These are phyloP conservation scores for Aspergillus brunneoviolaceus DNA, from an alignment of 2,329 filamentous ascomycete species.

Conservation along the genomic window DNA sequence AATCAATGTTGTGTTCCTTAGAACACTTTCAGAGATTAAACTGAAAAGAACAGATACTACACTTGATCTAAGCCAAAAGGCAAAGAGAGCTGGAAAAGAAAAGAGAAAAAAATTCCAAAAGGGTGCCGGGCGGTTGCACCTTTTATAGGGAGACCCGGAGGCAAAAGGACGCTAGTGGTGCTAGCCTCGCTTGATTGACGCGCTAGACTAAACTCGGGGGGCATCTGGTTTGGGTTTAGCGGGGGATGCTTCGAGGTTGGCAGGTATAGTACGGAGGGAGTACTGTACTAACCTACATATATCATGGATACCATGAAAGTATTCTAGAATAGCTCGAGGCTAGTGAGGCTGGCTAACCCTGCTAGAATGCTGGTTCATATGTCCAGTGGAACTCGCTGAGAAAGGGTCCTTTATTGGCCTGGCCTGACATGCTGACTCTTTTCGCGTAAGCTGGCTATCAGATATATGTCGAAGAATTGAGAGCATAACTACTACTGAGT, in stretches of 20 bases:
- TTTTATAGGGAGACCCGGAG: conserved; percentile 10
- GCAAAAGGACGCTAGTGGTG: background rate
- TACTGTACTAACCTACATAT: too few species aligned
- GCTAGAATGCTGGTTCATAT: too few species aligned
- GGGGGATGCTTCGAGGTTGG: background rate
- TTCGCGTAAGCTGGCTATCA: too few species aligned
- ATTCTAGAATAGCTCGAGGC: too few species aligned
- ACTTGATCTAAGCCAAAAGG: conserved; percentile 80
- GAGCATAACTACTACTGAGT: too few species aligned
- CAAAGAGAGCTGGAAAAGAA: conserved; percentile 51
- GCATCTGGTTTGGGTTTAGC: background rate
- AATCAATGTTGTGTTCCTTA: conserved; percentile 73
- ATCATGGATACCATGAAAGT: too few species aligned
- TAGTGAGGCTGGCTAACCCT: too few species aligned
- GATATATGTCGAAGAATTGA: too few species aligned
- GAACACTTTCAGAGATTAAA: conserved; percentile 89
- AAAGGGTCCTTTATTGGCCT: too few species aligned
- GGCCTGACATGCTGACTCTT: too few species aligned
- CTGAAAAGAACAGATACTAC: conserved; percentile 96
- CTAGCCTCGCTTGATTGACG: conserved; percentile 13
- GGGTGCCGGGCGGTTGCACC: conserved; percentile 9
- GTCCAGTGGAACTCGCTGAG: too few species aligned
- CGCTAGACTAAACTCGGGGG: background rate
- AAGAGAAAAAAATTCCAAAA: conserved; percentile 40
- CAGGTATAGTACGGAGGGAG: too few species aligned